phyloP scores from a whole-genome alignment of 139 green algal species.

The Chlamydomonas schloesseri region DNA sequence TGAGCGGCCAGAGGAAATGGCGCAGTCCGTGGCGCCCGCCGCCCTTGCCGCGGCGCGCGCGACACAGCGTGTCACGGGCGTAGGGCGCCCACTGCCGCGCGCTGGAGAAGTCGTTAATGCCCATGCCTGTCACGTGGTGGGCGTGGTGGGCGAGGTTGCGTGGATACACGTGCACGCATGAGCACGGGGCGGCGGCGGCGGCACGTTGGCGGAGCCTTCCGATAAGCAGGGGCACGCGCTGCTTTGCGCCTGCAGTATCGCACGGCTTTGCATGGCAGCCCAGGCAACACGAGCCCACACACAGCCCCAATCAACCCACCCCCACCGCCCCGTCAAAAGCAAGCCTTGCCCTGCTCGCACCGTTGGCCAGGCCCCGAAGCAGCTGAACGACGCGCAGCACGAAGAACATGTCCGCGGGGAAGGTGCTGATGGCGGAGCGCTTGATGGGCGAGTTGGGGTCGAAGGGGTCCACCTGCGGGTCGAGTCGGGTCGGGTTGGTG shows the following conservation, averaged over 20 bases:
- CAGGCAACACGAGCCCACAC: too few species aligned
- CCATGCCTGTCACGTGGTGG: conserved; percentile 82
- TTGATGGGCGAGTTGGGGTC: conserved; percentile 88
- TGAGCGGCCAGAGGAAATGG: conserved; percentile 36
- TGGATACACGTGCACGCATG: too few species aligned
- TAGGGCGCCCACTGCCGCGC: conserved; percentile 83
- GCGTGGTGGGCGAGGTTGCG: too few species aligned
- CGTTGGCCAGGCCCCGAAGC: conserved; percentile 84
- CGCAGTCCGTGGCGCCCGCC: conserved; percentile 5
- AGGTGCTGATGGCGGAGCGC: conserved; percentile 83
- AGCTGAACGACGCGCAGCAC: conserved; percentile 92
- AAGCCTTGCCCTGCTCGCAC: too few species aligned
- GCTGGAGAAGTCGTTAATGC: conserved; percentile 80
- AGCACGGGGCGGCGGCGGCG: too few species aligned
- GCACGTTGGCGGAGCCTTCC: too few species aligned
- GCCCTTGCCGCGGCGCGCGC: not conserved
- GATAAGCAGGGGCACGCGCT: too few species aligned
- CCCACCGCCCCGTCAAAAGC: too few species aligned
- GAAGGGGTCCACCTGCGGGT: conserved; percentile 87
- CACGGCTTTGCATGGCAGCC: too few species aligned
- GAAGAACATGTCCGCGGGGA: conserved; percentile 97
- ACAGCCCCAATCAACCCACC: too few species aligned
- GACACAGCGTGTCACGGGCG: conserved; percentile 64
- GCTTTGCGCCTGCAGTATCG: too few species aligned
- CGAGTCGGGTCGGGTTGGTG: not conserved